Evolutionary conservation across 345 rosid genomes (phyloP).

Genomic region (Excoecaria cochinchinensis): DNA sequence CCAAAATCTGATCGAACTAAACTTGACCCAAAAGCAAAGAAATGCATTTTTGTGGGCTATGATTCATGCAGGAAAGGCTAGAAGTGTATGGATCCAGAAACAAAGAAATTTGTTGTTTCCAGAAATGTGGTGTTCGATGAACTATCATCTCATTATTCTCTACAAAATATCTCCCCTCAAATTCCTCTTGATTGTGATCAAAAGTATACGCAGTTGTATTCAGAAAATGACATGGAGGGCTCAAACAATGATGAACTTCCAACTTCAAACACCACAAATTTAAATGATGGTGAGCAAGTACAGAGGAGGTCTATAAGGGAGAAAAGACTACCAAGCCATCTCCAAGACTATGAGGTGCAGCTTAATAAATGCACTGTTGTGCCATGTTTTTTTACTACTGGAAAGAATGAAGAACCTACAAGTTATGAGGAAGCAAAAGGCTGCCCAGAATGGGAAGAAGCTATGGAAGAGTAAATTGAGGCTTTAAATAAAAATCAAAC

Average conservation of each 20-base stretch:
- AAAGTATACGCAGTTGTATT: not conserved
- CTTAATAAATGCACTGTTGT: not conserved
- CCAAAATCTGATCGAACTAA: constrained; percentile 7
- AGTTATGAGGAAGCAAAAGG: not conserved
- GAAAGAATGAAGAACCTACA: not conserved
- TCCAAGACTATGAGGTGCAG: not conserved
- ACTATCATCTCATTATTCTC: constrained; percentile 2
- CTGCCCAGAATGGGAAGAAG: not conserved
- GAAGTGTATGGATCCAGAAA: constrained; percentile 28
- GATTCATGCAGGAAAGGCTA: constrained; percentile 18
- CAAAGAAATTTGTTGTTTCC: not conserved
- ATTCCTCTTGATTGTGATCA: not conserved
- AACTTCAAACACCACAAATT: not conserved
- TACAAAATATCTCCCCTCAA: not conserved
- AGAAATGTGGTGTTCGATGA: constrained; percentile 26
- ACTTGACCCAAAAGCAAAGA: constrained; percentile 15
- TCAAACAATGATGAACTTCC: no score
- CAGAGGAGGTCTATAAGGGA: not conserved
- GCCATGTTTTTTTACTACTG: no score
- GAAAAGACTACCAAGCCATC: not conserved
- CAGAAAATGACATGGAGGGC: not conserved
- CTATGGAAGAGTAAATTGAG: not conserved
- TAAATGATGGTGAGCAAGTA: not conserved
- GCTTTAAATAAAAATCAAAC: constrained; percentile 10
- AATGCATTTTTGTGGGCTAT: constrained; percentile 21